Evolutionary conservation across 768 basidiomycete species (phyloP).

Genomic region (Auriscalpium microsporum): DNA sequence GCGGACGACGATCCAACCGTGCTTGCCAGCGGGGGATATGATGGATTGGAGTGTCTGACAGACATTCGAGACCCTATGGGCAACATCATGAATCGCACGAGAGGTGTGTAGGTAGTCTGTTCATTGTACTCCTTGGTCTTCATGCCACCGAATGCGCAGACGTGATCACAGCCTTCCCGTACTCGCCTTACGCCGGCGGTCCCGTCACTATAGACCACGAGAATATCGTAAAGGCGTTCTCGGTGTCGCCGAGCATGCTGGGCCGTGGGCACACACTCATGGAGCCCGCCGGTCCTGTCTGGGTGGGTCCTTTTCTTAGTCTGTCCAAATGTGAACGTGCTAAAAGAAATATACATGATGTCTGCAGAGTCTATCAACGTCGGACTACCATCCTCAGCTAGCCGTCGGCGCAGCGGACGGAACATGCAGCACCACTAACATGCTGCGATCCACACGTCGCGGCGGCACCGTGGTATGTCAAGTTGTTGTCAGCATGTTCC

Average conservation of each 20-base stretch:
- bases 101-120: conserved; percentile 40
- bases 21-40: conserved; percentile 71
- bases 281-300: conserved; percentile 72
- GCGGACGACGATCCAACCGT: conserved; percentile 57
- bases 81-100: conserved; percentile 65
- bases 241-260: conserved; percentile 62
- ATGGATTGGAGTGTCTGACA: conserved; percentile 66
- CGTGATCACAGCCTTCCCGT: conserved; percentile 60
- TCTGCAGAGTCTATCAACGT: conserved; percentile 63
- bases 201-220: conserved; percentile 79
- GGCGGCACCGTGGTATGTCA: conserved; percentile 62
- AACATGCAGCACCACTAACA: conserved; percentile 64
- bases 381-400: conserved; percentile 83
- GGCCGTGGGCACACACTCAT: conserved; percentile 64
- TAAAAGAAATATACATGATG: not conserved
- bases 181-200: conserved; percentile 59
- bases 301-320: conserved; percentile 48
- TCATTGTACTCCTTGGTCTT: not conserved
- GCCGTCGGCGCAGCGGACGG: conserved; percentile 83
- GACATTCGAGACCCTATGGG: conserved; percentile 68
- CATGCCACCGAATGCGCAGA: conserved; percentile 32
- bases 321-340: not conserved
- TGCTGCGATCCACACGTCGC: conserved; percentile 55
- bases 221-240: conserved; percentile 68
- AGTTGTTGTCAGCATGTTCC: not conserved